Base-by-base conservation (phyloP, 2,329 filamentous ascomycete species). In the Cladophialophora immunda region DNA sequence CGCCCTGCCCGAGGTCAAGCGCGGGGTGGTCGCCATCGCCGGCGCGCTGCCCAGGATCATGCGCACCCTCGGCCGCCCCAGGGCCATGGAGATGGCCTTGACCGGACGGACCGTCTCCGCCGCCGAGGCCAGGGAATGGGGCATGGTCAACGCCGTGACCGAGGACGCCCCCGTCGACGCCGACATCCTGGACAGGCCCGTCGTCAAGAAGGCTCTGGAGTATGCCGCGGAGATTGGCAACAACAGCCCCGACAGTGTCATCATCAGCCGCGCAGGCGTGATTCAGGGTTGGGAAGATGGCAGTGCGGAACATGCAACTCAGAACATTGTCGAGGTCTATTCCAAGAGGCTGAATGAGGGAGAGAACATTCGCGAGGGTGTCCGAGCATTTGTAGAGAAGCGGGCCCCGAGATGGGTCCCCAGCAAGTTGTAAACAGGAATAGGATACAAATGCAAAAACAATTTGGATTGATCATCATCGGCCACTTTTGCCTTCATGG, bases 301-400 rank as follows among this genome's bases (percentile, higher is more conserved):
- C n/a, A 86, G 88, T 7, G 90, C 88, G 0, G 87, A 89, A 76
- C 84, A 86, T 70, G 89, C 81, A 8, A 91, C 88, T 29, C 81
- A 81, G 67, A 81, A 80, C 65, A 75, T 86, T 70, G 88, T 90
- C 71, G 94, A 94, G 76, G 30, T 70, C 17, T 67, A 62, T 34
- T 58, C 61, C n/a, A 67, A 45, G 52, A 65, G 68, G 29, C 54
- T 70, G 30, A 88, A 92, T 29, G 62, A 69, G 53, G 69, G 70
- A 32, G 89, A 91, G 71, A 94, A 94, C 77, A 88, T 92, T 78
- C 86, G 84, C 63, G 91, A 94, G 79, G 92, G 92, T 0, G 82
- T 94, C 22, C 81, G 77, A 78, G 91, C 90, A 67, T 94, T 94
- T 81, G 89, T 91, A 19, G 90, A 93, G 83, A 92, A 89, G 83